Conservation (phyloP, 2,329 filamentous ascomycete species). For the Colletotrichum tropicale region DNA sequence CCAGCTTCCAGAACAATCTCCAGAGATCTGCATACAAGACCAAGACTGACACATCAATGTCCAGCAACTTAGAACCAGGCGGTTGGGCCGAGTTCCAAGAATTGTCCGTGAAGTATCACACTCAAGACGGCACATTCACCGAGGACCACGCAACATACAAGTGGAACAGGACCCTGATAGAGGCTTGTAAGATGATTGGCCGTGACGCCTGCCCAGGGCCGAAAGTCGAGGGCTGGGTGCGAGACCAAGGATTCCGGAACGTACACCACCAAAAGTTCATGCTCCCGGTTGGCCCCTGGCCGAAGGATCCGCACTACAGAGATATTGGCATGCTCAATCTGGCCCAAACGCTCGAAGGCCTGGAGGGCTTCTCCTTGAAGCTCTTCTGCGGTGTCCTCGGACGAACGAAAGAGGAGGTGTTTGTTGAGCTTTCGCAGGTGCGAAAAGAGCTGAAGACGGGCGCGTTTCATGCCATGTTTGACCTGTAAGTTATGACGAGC, state of each 20-base stretch:
- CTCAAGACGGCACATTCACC: background rate
- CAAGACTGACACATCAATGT: no score
- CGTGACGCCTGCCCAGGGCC: slow-evolving; percentile 32
- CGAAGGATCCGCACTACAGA: slow-evolving; percentile 42
- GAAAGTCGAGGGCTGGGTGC: slow-evolving; percentile 22
- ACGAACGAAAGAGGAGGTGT: background rate
- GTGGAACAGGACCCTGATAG: slow-evolving; percentile 7
- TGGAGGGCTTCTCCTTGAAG: background rate
- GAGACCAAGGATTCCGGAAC: slow-evolving; percentile 35
- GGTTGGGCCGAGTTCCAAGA: slow-evolving; percentile 7
- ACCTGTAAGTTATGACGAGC: background rate
- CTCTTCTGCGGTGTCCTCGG: background rate
- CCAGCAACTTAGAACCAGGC: background rate
- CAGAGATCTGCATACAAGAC: no score
- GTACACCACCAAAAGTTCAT: slow-evolving; percentile 29
- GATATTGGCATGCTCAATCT: slow-evolving; percentile 19
- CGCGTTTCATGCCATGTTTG: background rate
- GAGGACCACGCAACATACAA: background rate
- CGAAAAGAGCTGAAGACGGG: background rate
- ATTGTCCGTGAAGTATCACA: background rate
- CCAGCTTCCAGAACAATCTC: background rate
- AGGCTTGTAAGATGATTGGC: slow-evolving; percentile 29
- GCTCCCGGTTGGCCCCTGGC: slow-evolving; percentile 38
- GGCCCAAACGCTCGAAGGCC: background rate
- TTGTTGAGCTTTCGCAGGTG: background rate